These are phyloP conservation scores for Fusarium sp. DNA, from an alignment of 2,329 filamentous ascomycete genomes.

Conservation along the genomic window DNA sequence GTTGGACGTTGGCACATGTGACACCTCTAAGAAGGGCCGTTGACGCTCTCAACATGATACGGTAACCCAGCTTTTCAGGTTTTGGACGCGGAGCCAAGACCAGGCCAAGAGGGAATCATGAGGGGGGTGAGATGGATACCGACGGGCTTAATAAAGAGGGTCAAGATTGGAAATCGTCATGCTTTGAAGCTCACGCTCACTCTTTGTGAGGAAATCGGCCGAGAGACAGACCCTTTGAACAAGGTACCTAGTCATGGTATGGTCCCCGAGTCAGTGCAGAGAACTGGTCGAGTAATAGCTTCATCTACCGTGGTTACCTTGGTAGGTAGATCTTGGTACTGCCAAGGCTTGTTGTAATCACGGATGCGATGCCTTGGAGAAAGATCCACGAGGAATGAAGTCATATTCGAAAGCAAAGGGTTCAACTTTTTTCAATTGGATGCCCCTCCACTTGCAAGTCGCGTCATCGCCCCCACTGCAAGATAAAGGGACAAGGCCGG, in stretches of 20 bases:
- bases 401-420: slow-evolving; percentile 11
- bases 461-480: slow-evolving; percentile 18
- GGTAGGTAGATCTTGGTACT: not conserved
- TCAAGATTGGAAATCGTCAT: slow-evolving; percentile 1
- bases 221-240: not conserved
- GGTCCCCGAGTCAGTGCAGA: not conserved
- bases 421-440: not conserved
- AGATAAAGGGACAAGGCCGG: slow-evolving; percentile 4
- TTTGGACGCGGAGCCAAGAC: slow-evolving; percentile 32
- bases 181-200: not conserved
- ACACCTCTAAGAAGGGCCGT: no score
- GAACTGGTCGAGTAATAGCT: not conserved
- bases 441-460: slow-evolving; percentile 4
- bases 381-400: slow-evolving; percentile 22
- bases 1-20: no score
- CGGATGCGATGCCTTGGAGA: slow-evolving; percentile 6
- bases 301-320: not conserved
- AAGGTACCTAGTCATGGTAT: not conserved
- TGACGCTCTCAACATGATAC: not conserved
- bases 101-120: slow-evolving; percentile 21
- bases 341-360: slow-evolving; percentile 12
- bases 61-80: slow-evolving; percentile 10
- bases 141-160: slow-evolving; percentile 18
- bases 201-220: not conserved
- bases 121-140: slow-evolving; percentile 5